Evolutionary conservation across 1,284 basidiomycete genomes (phyloP).

Genomic region (Ustilago trichophora): DNA sequence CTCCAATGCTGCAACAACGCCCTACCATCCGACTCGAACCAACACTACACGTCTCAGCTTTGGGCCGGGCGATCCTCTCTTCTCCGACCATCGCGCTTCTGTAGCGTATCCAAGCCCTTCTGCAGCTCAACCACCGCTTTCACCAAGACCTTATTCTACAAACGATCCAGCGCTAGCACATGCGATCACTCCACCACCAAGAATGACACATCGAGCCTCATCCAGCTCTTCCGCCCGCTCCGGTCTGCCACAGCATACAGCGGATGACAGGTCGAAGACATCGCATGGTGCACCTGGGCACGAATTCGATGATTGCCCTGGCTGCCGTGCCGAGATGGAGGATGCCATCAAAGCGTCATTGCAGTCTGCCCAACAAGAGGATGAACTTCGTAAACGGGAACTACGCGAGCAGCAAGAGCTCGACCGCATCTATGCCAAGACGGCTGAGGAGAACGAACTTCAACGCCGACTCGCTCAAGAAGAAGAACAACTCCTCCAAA

Average conservation of each 20-base stretch:
- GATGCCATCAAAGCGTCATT: constrained; percentile 44
- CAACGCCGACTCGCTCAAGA: constrained; percentile 27
- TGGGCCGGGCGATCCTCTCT: constrained; percentile 34
- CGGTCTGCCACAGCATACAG: not conserved
- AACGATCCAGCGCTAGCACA: not conserved
- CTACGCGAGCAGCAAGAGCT: constrained; percentile 29
- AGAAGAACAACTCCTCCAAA: constrained; percentile 31
- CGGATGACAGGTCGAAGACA: not conserved
- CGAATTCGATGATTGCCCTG: constrained; percentile 39
- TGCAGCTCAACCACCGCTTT: not conserved
- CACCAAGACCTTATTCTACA: not conserved
- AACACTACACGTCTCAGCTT: constrained; percentile 9
- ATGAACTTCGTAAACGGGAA: constrained; percentile 13
- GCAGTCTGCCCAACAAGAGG: constrained; percentile 28
- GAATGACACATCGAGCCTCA: not conserved
- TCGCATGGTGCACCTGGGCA: constrained; percentile 18
- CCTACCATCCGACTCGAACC: not conserved
- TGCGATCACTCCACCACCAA: not conserved
- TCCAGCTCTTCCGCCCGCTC: not conserved
- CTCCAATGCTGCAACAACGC: not conserved
- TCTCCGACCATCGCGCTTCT: constrained; percentile 2
- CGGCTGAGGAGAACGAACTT: constrained; percentile 22
- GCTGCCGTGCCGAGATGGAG: constrained; percentile 42
- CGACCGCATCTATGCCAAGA: constrained; percentile 22
- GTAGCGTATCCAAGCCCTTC: not conserved